Conservation (phyloP, 139 green algal genomes). For the Auxenochlorella pyrenoidosa region DNA sequence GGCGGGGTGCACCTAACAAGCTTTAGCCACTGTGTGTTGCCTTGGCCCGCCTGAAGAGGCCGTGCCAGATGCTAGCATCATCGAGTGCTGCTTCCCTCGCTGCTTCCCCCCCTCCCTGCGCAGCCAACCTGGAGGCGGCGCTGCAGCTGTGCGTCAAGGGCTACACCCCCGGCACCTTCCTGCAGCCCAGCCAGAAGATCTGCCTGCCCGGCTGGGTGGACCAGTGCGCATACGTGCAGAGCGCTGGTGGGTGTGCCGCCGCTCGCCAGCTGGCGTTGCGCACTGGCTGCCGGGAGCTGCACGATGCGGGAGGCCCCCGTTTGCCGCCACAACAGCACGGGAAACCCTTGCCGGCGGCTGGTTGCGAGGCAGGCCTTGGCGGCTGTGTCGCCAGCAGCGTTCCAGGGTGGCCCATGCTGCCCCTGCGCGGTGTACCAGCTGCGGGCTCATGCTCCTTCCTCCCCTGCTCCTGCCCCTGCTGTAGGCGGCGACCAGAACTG, state of each 20-base stretch:
- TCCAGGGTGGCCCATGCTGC: too few species aligned
- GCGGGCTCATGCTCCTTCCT: background rate
- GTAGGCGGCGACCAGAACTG: conserved; percentile 28
- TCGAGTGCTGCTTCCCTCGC: background rate
- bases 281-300: background rate
- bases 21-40: too few species aligned
- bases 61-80: background rate
- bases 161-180: background rate
- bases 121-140: conserved; percentile 1
- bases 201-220: conserved; percentile 28
- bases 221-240: background rate
- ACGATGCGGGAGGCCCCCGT: too few species aligned
- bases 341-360: too few species aligned
- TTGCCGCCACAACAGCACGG: too few species aligned
- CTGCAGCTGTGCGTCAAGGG: background rate
- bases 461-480: background rate
- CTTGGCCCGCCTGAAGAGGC: background rate
- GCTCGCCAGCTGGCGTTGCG: too few species aligned
- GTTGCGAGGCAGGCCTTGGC: too few species aligned
- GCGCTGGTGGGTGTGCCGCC: background rate
- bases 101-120: too few species aligned
- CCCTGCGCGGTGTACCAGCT: too few species aligned
- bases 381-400: too few species aligned
- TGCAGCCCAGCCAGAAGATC: background rate
- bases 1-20: too few species aligned